Evolutionary conservation across 2,329 filamentous ascomycete genomes (phyloP).

Genomic region (Aureobasidium namibiae): DNA sequence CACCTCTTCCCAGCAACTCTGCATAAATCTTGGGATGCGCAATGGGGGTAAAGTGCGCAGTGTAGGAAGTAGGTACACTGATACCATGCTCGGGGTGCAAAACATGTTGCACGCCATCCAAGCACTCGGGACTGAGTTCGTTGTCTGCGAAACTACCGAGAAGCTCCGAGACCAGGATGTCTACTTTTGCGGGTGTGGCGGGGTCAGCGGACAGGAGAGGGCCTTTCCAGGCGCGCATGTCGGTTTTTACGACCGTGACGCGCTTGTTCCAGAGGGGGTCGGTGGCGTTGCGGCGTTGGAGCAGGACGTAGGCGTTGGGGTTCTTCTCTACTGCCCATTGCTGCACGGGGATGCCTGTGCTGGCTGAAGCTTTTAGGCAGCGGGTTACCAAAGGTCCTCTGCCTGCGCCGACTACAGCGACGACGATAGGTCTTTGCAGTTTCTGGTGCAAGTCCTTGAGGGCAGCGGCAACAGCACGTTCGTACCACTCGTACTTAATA

Average conservation of each 20-base stretch:
- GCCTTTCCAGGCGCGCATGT: conserved; percentile 95
- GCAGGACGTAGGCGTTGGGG: conserved; percentile 89
- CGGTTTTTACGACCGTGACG: conserved; percentile 86
- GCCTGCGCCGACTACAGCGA: conserved; percentile 89
- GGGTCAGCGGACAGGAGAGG: conserved; percentile 55
- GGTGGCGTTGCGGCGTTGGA: conserved; percentile 74
- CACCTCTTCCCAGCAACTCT: conserved; percentile 59
- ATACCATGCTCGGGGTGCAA: conserved; percentile 74
- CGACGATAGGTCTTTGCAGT: conserved; percentile 65
- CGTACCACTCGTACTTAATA: conserved; percentile 96
- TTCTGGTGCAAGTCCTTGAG: conserved; percentile 75
- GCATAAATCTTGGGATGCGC: conserved; percentile 76
- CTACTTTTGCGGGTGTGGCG: conserved; percentile 58
- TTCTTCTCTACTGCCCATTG: conserved; percentile 97
- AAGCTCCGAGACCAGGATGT: conserved; percentile 90
- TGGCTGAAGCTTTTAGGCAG: conserved; percentile 69
- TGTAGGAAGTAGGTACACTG: conserved; percentile 89
- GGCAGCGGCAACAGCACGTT: conserved; percentile 72
- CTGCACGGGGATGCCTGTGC: conserved; percentile 68
- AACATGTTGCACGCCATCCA: conserved; percentile 91
- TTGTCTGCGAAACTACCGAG: conserved; percentile 95
- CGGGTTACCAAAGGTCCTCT: conserved; percentile 86
- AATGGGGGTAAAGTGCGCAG: conserved; percentile 87
- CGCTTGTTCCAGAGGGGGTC: conserved; percentile 61
- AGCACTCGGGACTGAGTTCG: conserved; percentile 89